phyloP scores from a whole-genome alignment of 768 basidiomycete genomes.

The Amanita exitialis region DNA sequence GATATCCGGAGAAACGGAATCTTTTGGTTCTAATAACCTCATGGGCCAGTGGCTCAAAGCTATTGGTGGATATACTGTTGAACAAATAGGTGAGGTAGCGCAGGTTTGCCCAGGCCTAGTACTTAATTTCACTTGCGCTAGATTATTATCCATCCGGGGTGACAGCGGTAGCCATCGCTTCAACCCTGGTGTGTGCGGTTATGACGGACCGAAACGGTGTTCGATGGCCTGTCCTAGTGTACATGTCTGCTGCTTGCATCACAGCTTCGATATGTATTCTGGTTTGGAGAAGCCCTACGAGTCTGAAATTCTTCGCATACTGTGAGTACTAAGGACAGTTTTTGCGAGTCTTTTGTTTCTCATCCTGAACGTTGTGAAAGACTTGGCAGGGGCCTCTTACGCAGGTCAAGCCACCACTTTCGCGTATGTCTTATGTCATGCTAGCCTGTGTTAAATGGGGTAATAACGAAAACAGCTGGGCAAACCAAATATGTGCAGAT shows the following conservation, averaged over 20 bases:
- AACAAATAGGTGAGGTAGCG: constrained; percentile 37
- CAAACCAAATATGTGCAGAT: constrained; percentile 67
- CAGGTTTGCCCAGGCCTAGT: not conserved
- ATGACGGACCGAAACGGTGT: constrained; percentile 51
- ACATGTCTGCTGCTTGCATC: constrained; percentile 48
- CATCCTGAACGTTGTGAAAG: constrained; percentile 15
- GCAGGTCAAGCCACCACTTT: constrained; percentile 73
- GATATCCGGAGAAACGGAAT: constrained; percentile 45
- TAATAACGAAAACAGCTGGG: constrained; percentile 38
- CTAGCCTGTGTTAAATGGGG: not conserved
- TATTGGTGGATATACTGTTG: constrained; percentile 50
- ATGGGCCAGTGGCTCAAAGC: constrained; percentile 68
- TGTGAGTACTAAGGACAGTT: constrained; percentile 27
- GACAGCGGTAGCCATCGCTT: constrained; percentile 54
- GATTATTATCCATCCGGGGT: constrained; percentile 50
- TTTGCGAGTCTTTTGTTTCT: not conserved
- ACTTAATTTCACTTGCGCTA: constrained; percentile 4
- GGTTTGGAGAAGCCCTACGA: constrained; percentile 47
- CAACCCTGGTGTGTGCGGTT: constrained; percentile 50
- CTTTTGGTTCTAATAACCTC: constrained; percentile 48
- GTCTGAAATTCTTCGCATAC: constrained; percentile 69
- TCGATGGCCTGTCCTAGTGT: constrained; percentile 57
- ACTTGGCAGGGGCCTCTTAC: constrained; percentile 57
- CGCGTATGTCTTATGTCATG: constrained; percentile 30
- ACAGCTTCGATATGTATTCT: constrained; percentile 48